Evolutionary conservation across 2,329 filamentous ascomycete species (phyloP).

Genomic region (Colletotrichum endophyticum): DNA sequence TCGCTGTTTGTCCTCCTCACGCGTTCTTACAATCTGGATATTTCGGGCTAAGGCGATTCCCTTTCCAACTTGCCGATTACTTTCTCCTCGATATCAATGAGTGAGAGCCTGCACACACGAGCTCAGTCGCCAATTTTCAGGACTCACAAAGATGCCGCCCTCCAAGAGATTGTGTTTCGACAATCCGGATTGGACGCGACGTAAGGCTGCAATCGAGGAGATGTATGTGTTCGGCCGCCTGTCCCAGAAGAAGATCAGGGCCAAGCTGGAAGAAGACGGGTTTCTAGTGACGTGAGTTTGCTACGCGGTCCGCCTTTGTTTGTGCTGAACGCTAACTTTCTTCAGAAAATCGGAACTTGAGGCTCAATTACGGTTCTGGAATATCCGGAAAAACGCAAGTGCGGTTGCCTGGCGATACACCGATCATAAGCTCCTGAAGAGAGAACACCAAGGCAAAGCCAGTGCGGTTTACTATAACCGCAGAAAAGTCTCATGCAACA

Average conservation of each 20-base stretch:
- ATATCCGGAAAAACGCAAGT: background rate
- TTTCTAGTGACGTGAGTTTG: fast-evolving
- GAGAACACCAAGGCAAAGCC: background rate
- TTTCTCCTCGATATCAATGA: fast-evolving
- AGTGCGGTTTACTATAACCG: fast-evolving
- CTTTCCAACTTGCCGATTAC: fast-evolving
- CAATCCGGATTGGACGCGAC: background rate
- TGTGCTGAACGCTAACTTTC: fast-evolving
- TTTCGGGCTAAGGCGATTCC: background rate
- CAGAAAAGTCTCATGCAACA: fast-evolving
- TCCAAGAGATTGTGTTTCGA: fast-evolving
- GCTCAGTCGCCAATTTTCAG: background rate
- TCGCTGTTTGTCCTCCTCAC: fast-evolving
- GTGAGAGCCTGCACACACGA: fast-evolving
- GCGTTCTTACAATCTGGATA: too few relatives aligned
- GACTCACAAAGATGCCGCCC: fast-evolving
- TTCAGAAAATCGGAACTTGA: background rate
- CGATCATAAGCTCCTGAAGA: fast-evolving
- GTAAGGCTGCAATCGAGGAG: fast-evolving
- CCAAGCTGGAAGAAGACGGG: fast-evolving
- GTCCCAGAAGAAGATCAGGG: background rate
- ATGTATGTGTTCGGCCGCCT: background rate
- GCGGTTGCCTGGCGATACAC: background rate
- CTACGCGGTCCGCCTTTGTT: fast-evolving
- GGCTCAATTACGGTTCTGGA: fast-evolving